Base-by-base conservation (phyloP, 1,284 basidiomycete genomes). In the Tremellales sp. region DNA sequence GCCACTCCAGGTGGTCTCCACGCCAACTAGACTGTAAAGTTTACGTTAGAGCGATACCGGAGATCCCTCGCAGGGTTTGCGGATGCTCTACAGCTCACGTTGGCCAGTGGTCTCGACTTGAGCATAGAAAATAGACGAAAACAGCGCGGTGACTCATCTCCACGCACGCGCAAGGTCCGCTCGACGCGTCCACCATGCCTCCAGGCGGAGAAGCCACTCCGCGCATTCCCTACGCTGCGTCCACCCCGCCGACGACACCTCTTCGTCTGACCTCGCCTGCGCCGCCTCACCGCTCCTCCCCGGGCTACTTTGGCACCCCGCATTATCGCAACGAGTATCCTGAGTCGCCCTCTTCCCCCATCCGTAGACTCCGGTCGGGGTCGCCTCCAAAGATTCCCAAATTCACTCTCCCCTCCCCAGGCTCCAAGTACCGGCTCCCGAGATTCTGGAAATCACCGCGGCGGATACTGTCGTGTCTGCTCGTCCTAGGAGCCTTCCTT, bases 311-410 rank as follows among this genome's bases (percentile, higher is more conserved):
- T 5, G 34, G 34, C 29, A n/a, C 18, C 25, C 22, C 36, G 24
- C 35, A 26, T 22, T 40, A 31, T 12, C 32, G 27, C 25, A 24
- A 46, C 16, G 46, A 53, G 2, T 57, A 57, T 35, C 56, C 53
- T 3, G 58, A 60, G 45, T 55, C 48, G 14, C 58, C n/a, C n/a
- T n/a, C n/a, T n/a, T n/a, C 58, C 1, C 55, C 48, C 19, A 39
- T 42, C n/a, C 16, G 10, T 35, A n/a, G 16, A n/a, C 22, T 32
- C n/a, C 45, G 32, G n/a, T 21, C n/a, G n/a, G 18, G n/a, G 9
- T 14, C n/a, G 16, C 22, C n/a, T 36, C 16, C 22, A 8, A 8
- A 10, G 16, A 32, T 10, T 32, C 16, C 29, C 10, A 32, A 32
- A 10, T 16, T 16, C 10, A 32, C 10, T 2, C 24, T 42, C 5